phyloP scores from a whole-genome alignment of 179 eudicot genomes.

The Monotropa hypopitys region DNA sequence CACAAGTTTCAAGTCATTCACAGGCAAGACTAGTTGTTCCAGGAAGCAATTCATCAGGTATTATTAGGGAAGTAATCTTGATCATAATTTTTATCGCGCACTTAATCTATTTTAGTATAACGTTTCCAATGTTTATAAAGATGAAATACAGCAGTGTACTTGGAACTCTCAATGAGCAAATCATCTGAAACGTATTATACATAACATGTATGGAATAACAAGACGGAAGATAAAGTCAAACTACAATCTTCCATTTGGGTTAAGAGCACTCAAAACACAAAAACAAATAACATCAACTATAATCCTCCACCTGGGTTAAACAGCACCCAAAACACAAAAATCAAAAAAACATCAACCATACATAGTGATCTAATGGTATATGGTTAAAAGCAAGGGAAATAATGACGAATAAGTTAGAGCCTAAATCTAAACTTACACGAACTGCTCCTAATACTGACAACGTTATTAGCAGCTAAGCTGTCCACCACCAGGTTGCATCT shows the following conservation, averaged over 20 bases:
- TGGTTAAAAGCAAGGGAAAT: background rate
- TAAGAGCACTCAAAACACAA: background rate
- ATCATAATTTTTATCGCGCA: too few species aligned
- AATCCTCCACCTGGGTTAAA: background rate
- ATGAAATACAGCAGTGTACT: background rate
- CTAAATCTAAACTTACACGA: slow-evolving; percentile 47
- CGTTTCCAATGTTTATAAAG: background rate
- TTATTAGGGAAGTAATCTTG: too few species aligned
- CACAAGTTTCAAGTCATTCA: too few species aligned
- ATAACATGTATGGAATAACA: background rate
- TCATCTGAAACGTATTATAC: background rate
- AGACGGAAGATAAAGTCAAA: background rate
- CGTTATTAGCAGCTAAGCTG: slow-evolving; percentile 28
- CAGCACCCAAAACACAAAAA: background rate
- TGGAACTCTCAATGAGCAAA: background rate
- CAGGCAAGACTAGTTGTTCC: too few species aligned
- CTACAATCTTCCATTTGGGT: background rate
- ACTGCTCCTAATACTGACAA: slow-evolving; percentile 43
- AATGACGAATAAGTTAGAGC: slow-evolving; percentile 8
- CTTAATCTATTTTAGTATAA: background rate
- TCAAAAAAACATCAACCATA: background rate
- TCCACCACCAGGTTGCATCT: slow-evolving; percentile 53
- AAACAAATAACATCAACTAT: background rate
- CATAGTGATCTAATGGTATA: background rate
- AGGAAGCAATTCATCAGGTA: too few species aligned